Evolutionary conservation across 225 moss, liverwort and hornwort genomes (phyloP).

Genomic region (Rhytidiadelphus loreus): DNA sequence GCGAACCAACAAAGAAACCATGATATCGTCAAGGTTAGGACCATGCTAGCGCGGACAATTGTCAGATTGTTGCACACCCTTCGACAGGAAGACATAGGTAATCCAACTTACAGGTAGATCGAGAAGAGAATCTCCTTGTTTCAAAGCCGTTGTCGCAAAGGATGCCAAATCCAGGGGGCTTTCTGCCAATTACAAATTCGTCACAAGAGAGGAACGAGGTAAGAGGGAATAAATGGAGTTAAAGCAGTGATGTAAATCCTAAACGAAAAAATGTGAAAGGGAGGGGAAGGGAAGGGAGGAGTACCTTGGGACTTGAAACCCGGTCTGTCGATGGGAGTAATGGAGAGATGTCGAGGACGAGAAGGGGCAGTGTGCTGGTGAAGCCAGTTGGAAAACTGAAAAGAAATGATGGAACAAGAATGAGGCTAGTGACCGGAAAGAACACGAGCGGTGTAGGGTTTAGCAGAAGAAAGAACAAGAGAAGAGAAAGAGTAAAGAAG

Average conservation of each 20-base stretch:
- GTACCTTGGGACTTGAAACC: conserved; percentile 47
- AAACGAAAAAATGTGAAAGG: background rate
- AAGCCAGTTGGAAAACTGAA: conserved; percentile 29
- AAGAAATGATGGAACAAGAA: background rate
- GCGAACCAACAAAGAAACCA: background rate
- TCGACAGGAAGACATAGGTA: background rate
- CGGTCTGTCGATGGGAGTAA: conserved; percentile 20
- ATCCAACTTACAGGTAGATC: conserved; percentile 47
- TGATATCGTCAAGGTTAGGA: background rate
- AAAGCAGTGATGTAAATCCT: background rate
- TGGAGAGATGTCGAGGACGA: conserved; percentile 8
- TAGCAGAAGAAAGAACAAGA: background rate
- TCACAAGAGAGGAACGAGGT: background rate
- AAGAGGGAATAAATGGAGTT: background rate
- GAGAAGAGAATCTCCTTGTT: conserved; percentile 44
- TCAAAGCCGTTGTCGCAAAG: conserved; percentile 33
- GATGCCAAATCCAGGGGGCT: conserved; percentile 38
- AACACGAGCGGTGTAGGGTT: background rate
- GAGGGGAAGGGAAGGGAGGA: background rate
- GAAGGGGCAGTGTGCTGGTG: background rate
- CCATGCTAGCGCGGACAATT: background rate
- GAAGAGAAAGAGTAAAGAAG: background rate
- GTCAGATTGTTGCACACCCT: background rate
- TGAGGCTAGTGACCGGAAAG: background rate
- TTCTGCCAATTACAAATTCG: conserved; percentile 11